Evolutionary conservation across 257 asterid genomes (phyloP), one percentile per base, ranked within the genome.

Genomic region (Mentha longifolia): DNA sequence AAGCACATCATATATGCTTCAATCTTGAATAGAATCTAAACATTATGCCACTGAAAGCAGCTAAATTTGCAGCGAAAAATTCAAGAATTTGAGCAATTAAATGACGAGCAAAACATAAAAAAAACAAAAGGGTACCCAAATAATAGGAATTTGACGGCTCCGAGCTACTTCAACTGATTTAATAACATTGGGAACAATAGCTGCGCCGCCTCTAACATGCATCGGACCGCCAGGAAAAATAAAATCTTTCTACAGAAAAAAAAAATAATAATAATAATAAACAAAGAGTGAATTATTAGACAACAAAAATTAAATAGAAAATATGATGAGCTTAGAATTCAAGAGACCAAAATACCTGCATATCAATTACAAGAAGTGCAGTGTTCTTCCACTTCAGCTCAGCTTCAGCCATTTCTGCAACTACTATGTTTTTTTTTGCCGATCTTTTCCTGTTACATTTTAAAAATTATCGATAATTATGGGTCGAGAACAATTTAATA

Each of bases 291-390:
- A 58, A 9, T 41, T 31, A n/a, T 50, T 14, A 16, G 15, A 28
- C 31, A 52, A 3, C 22, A 11, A 5, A 33, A 45, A 25, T 37
- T 39, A 42, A n/a, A 43, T 15, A 16, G 61, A 52, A 67, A 8
- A 37, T 7, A 33, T 39, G 20, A 33, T 39, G 20, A 57, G 30
- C 12, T 42, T 9, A 11, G 15, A 51, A 22, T 13, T 30, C 2
- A 22, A 60, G 30, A 30, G 54, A 64, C 0, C 10, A 4, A 77
- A 28, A 13, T 9, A 87, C 97, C 97, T 92, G 97, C 98, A 92
- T 90, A 77, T 88, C 98, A 69, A 92, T 85, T 41, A 92, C 92
- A 13, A 92, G 88, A 54, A 90, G 92, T 74, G 97, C 97, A 30
- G 96, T 88, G 76, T 60, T 74, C 46, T 76, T 88, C 98, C 92